Conservation (phyloP, 495 filamentous ascomycete genomes). For the Tuber borchii region DNA sequence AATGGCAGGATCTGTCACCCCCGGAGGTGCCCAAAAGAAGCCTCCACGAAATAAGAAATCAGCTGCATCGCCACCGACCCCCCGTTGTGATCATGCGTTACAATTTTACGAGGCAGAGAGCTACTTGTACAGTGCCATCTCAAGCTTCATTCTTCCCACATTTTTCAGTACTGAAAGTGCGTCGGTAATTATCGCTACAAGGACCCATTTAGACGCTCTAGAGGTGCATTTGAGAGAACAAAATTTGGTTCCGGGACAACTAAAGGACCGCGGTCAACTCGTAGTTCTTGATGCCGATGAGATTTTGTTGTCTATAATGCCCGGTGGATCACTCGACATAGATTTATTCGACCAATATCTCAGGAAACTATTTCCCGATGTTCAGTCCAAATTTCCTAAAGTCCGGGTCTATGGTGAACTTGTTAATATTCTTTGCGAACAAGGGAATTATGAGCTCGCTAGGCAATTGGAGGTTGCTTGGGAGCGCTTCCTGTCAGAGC, state of each 20-base stretch:
- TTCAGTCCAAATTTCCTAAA: constrained; percentile 35
- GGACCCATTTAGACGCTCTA: constrained; percentile 38
- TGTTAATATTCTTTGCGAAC: constrained; percentile 41
- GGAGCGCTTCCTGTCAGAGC: constrained; percentile 35
- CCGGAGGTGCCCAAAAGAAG: constrained; percentile 18
- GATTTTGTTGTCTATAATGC: constrained; percentile 29
- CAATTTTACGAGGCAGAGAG: constrained; percentile 42
- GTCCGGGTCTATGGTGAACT: constrained; percentile 42
- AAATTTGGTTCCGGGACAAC: constrained; percentile 38
- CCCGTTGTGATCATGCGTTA: constrained; percentile 36
- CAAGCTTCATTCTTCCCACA: constrained; percentile 41
- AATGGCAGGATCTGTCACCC: constrained; percentile 28
- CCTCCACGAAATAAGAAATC: constrained; percentile 31
- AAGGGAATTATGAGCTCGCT: constrained; percentile 33
- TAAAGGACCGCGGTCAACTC: constrained; percentile 38
- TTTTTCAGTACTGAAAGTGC: constrained; percentile 42
- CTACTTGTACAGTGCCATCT: constrained; percentile 39
- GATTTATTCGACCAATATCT: constrained; percentile 38
- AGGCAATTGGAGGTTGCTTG: constrained; percentile 40
- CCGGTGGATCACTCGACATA: constrained; percentile 21
- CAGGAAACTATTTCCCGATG: constrained; percentile 24
- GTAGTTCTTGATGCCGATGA: constrained; percentile 39
- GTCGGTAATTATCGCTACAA: constrained; percentile 40
- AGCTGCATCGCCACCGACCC: constrained; percentile 21
- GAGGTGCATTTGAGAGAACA: constrained; percentile 39